phyloP scores from a whole-genome alignment of 2,329 filamentous ascomycete species.

The Cephalotrichum gorgonifer region DNA sequence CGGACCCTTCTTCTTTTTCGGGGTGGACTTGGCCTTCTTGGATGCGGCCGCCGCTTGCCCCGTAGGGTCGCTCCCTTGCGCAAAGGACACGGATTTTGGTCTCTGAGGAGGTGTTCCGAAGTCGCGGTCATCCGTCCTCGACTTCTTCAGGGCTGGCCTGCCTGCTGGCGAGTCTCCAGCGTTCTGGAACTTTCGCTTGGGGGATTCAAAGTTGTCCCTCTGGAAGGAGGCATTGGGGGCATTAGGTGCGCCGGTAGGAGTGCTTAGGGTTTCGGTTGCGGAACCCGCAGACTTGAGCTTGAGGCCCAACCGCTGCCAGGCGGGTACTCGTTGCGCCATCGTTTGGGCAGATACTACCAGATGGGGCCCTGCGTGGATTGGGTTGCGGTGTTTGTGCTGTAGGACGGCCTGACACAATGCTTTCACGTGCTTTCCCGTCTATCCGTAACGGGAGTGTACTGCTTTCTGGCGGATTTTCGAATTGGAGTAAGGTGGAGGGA shows the following conservation, averaged over 20 bases:
- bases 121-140: constrained; percentile 7
- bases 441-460: background rate
- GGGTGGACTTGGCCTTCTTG: constrained; percentile 17
- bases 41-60: constrained; percentile 10
- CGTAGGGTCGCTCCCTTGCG: constrained; percentile 26
- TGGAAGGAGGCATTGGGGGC: constrained; percentile 13
- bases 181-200: constrained; percentile 23
- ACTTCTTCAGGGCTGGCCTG: constrained; percentile 20
- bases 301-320: constrained; percentile 54
- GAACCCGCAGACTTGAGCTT: constrained; percentile 41
- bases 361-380: constrained; percentile 10
- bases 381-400: background rate
- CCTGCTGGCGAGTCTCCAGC: constrained; percentile 9
- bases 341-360: constrained; percentile 21
- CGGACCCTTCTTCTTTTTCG: constrained; percentile 27
- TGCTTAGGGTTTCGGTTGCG: constrained; percentile 16
- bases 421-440: background rate
- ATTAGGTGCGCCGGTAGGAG: constrained; percentile 19
- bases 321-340: constrained; percentile 38
- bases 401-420: constrained; percentile 1
- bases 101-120: constrained; percentile 16
- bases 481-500: background rate
- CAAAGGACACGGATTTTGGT: constrained; percentile 40
- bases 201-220: constrained; percentile 11
- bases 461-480: background rate